Evolutionary conservation across 2,329 filamentous ascomycete genomes (phyloP).

Genomic region (Stenocarpella maydis): DNA sequence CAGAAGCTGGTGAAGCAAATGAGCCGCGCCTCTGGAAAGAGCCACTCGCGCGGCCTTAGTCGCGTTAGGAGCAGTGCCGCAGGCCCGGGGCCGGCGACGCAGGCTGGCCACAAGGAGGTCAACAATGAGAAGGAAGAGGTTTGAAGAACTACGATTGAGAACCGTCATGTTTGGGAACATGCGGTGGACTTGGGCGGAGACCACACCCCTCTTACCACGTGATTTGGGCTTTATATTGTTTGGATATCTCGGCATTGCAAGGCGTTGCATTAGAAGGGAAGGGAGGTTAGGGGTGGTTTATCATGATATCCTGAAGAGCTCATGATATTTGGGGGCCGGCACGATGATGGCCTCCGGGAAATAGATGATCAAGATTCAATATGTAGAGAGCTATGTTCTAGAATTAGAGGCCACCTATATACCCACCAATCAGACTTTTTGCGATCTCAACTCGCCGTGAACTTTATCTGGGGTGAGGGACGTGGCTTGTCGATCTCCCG

Average conservation of each 20-base stretch:
- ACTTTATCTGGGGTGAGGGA: background rate
- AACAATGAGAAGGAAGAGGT: constrained; percentile 16
- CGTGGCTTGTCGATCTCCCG: constrained; percentile 22
- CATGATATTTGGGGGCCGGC: background rate
- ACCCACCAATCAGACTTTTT: constrained; percentile 18
- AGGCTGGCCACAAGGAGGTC: background rate
- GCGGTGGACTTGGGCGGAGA: background rate
- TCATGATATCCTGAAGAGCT: background rate
- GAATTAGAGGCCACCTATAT: background rate
- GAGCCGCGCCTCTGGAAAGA: constrained; percentile 31
- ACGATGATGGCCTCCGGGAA: background rate
- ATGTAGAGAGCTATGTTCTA: background rate
- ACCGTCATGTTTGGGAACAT: background rate
- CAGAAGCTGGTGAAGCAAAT: constrained; percentile 34
- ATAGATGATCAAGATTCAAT: constrained; percentile 5
- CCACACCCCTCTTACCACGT: background rate
- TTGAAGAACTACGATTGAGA: background rate
- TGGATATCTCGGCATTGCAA: constrained; percentile 29
- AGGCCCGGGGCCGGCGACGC: background rate
- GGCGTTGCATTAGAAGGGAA: constrained; percentile 32
- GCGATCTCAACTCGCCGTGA: constrained; percentile 4
- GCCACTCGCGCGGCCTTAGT: constrained; percentile 18
- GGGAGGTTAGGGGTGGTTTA: background rate
- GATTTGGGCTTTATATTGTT: background rate
- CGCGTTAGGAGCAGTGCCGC: background rate